Base-by-base conservation (phyloP, 2,329 filamentous ascomycete species). In the Arthrocladium fulminans region DNA sequence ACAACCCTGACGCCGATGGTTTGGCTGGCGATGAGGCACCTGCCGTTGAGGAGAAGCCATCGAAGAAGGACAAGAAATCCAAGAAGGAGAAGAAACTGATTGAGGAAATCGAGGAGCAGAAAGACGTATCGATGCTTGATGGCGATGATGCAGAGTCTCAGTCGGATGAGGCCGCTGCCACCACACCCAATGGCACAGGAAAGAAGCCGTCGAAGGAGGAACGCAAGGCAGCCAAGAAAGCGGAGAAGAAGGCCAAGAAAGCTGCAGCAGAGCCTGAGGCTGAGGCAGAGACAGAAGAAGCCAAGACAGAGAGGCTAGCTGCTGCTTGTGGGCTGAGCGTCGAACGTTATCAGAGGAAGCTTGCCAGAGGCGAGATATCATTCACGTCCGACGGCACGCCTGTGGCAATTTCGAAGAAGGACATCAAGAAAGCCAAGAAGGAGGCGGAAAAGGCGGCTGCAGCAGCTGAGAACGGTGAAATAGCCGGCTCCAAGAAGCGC, bases 1-100 rank as follows among this genome's bases (percentile, higher is more conserved):
- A 98, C 76, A 97, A 97, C 67, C 77, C 80, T 42, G 89, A 97
- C 63, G 92, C 88, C 47, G 92, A 98, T 67, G 90, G 88, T 54
- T 72, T 96, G 44, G 74, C 74, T 51, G 80, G 79, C 41, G 79
- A 86, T 59, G 83, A 84, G 57, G 75, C 78, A 12, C 76, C 82
- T 32, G 75, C 73, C 12, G 70, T 64, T 45, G 60, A 67, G 56
- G 66, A 67, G 52, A 71, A 72, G 53, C 68, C 63, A 19, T 65
- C 70, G 54, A 64, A 63, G 47, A 63, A 68, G 52, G 62, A 55
- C 29, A 58, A 58, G 48, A 57, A 66, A 12, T 59, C 58, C 19
- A 69, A 70, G 59, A 67, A 47, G 34, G 44, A 39, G 2, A 65
- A 67, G 56, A 65, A 72, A 61, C 64, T 71, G 24, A 64, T 72